Evolutionary conservation across 805 yeast species (phyloP), one percentile per base, ranked within the genome.

Genomic region (Suhomyces canberraensis): DNA sequence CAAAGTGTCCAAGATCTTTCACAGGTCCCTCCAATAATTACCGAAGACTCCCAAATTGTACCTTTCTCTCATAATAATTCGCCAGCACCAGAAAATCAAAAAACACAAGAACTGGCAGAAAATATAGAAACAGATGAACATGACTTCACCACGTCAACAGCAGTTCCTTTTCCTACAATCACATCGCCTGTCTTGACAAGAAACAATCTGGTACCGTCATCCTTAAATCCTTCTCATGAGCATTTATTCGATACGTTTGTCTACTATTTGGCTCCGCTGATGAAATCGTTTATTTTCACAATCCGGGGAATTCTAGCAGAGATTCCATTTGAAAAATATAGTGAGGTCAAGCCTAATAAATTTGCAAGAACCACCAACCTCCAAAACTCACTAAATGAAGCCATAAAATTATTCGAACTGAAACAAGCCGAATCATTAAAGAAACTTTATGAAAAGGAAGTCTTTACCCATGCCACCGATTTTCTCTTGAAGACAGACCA

Each of bases 211-310:
- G 5, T 24, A 9, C 26, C 11, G 11, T 8, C 7, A 8, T n/a
- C 13, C 14, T 8, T 13, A 6, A 24, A 24, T 13, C 13, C 13
- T 8, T 24, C 36, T 24, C 41, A 14, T 19, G 51, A 53, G 13
- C 78, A 79, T 49, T 61, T 84, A 14, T 83, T 84, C 52, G 80
- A 80, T 37, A 51, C 81, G 24, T 85, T 85, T 53, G 79, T 81
- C 1, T 73, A 72, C 44, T 71, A 82, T 47, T 61, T 85, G 30
- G 87, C 89, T 0, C 93, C 95, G 0, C 79, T 90, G 0, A 69
- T 82, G 54, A 77, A 76, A 50, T 78, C 87, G 1, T 78, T 80
- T 46, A 71, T 78, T 1, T 73, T 72, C 48, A 83, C 89, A 0
- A 66, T 84, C 35, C 70, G 76, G 38, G 79, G 77, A 20, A 80